Evolutionary conservation across 2,329 filamentous ascomycete species (phyloP).

Genomic region (Apiospora pterosperma): DNA sequence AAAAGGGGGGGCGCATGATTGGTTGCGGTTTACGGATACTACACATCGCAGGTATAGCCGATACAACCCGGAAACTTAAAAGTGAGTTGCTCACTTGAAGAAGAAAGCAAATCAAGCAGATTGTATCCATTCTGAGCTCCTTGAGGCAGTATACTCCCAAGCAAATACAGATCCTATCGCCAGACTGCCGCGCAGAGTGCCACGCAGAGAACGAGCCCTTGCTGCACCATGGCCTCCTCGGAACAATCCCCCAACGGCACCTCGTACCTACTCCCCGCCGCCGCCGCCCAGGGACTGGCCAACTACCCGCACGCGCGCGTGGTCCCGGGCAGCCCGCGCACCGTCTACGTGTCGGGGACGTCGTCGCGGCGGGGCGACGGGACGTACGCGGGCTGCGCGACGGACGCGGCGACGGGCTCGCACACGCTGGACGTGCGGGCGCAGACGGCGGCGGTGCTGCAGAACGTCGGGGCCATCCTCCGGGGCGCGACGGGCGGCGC

Average conservation of each 20-base stretch:
- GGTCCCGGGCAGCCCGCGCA: constrained; percentile 17
- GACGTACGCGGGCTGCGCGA: constrained; percentile 27
- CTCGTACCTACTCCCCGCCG: constrained; percentile 25
- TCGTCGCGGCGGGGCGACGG: constrained; percentile 30
- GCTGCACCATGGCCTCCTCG: constrained; percentile 13
- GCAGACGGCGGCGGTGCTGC: constrained; percentile 30
- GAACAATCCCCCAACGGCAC: constrained; percentile 20
- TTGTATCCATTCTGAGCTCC: background rate
- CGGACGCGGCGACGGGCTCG: constrained; percentile 16
- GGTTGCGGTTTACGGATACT: background rate
- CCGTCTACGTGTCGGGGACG: constrained; percentile 29
- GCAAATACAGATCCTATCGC: background rate
- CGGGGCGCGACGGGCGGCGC: constrained; percentile 24
- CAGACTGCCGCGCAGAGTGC: background rate
- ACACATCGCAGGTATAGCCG: background rate
- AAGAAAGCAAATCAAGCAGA: background rate
- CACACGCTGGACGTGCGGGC: constrained; percentile 24
- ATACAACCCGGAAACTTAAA: background rate
- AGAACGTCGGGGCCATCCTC: constrained; percentile 28
- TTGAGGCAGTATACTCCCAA: no score
- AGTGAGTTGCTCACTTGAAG: background rate
- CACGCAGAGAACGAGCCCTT: background rate
- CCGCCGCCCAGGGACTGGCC: constrained; percentile 28
- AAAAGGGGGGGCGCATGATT: background rate
- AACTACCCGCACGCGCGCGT: constrained; percentile 33